These are phyloP conservation scores for Boeremia exigua DNA, from an alignment of 2,329 filamentous ascomycete genomes.

Conservation along the genomic window DNA sequence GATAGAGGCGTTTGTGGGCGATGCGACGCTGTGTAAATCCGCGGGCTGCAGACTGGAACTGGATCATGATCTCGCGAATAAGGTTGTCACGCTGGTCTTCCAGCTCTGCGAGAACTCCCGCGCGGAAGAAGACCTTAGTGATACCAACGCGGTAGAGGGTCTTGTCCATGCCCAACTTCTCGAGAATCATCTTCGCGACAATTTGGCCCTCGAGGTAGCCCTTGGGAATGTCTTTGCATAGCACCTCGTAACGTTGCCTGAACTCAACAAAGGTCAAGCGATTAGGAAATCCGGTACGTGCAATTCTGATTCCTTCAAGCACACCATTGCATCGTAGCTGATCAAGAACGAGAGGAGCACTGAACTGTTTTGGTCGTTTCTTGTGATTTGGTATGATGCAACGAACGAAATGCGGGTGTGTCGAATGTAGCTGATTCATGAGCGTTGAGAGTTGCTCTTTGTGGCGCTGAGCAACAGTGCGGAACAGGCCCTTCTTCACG, in stretches of 20 bases:
- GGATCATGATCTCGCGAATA: slow-evolving; percentile 91
- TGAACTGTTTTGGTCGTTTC: slow-evolving; percentile 92
- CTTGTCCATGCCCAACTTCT: slow-evolving; percentile 84
- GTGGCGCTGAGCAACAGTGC: slow-evolving; percentile 94
- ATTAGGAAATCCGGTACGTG: slow-evolving; percentile 95
- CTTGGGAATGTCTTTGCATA: slow-evolving; percentile 84
- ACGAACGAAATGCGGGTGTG: slow-evolving; percentile 96
- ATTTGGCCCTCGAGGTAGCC: slow-evolving; percentile 90
- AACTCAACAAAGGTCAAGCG: slow-evolving; percentile 91
- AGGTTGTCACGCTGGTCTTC: slow-evolving; percentile 94
- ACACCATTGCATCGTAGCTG: slow-evolving; percentile 99
- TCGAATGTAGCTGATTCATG: slow-evolving; percentile 93
- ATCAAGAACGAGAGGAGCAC: slow-evolving; percentile 89
- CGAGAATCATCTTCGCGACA: slow-evolving; percentile 83
- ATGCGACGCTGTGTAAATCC: slow-evolving; percentile 88
- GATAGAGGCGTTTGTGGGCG: slow-evolving; percentile 91
- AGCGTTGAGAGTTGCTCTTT: slow-evolving; percentile 98
- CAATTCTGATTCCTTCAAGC: slow-evolving; percentile 96
- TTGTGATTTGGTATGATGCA: slow-evolving; percentile 99
- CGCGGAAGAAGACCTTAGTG: slow-evolving; percentile 97
- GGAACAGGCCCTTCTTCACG: slow-evolving; percentile 96
- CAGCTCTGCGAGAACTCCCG: slow-evolving; percentile 92
- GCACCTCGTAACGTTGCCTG: slow-evolving; percentile 91
- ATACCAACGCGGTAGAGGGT: slow-evolving; percentile 90
- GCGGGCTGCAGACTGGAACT: slow-evolving; percentile 89